Evolutionary conservation across 371 early-diverging fungal genomes (phyloP).

Genomic region (Thermomucor indicae-seudaticae): DNA sequence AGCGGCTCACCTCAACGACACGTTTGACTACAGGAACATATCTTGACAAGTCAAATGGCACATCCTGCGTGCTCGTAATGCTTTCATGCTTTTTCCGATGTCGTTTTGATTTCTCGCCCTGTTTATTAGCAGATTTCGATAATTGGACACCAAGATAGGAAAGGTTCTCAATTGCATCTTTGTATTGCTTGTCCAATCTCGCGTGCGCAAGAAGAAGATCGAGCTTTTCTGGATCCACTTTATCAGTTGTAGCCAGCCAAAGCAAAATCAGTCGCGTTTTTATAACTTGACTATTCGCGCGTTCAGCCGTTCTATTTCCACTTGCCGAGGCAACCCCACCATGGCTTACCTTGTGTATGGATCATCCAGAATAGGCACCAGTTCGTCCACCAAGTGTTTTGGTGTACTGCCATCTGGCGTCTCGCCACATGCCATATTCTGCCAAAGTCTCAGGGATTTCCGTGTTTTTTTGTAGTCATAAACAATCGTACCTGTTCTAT

Average conservation of each 20-base stretch:
- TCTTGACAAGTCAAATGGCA: constrained; percentile 65
- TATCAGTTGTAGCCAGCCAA: constrained; percentile 74
- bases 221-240: constrained; percentile 61
- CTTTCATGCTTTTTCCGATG: constrained; percentile 34
- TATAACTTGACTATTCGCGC: constrained; percentile 47
- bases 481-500: constrained; percentile 68
- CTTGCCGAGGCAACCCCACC: background rate
- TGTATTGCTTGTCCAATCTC: constrained; percentile 65
- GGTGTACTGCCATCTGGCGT: constrained; percentile 77
- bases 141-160: constrained; percentile 61
- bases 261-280: constrained; percentile 87
- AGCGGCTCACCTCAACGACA: constrained; percentile 32
- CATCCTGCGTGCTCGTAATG: constrained; percentile 42
- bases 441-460: constrained; percentile 1
- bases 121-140: constrained; percentile 37
- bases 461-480: background rate
- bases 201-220: constrained; percentile 71
- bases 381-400: constrained; percentile 73
- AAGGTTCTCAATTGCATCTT: constrained; percentile 79
- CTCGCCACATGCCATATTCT: constrained; percentile 88
- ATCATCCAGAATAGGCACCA: constrained; percentile 82
- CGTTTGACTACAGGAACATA: constrained; percentile 66
- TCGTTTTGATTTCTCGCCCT: constrained; percentile 41
- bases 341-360: constrained; percentile 46
- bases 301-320: background rate